A percentile compares a stretch with the other conserved stretches of the same genome.
These are phyloP conservation scores for Knufia petricola DNA, from an alignment of 2,329 filamentous ascomycete genomes.

Conservation along the genomic window DNA sequence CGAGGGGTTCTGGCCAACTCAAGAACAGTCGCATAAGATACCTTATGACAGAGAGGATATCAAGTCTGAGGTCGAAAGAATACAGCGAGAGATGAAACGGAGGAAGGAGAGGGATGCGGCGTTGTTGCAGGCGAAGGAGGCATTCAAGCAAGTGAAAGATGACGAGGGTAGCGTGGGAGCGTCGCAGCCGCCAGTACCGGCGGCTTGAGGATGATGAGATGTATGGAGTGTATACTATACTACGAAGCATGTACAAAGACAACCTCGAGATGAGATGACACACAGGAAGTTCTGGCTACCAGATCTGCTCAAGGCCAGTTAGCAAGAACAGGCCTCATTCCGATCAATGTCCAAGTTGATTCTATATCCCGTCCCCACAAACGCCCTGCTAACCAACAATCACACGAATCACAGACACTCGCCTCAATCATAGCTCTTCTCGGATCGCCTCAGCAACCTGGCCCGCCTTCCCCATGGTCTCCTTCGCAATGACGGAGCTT, in stretches of 20 bases:
- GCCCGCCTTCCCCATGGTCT: neutral
- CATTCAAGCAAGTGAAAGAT: slow-evolving; percentile 6
- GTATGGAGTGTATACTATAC: slow-evolving; percentile 5
- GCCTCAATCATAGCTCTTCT: slow-evolving; percentile 2
- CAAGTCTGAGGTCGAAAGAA: slow-evolving; percentile 55
- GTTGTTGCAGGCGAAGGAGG: slow-evolving; percentile 2
- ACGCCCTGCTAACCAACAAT: neutral
- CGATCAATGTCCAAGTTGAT: no score
- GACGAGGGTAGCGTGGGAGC: no score
- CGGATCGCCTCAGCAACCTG: neutral
- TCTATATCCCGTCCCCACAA: no score
- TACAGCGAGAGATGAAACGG: slow-evolving; percentile 39
- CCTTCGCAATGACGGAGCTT: slow-evolving; percentile 2
- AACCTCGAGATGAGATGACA: no score
- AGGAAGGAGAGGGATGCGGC: slow-evolving; percentile 19
- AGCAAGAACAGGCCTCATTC: no score
- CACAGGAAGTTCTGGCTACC: no score
- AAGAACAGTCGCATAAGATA: slow-evolving; percentile 44
- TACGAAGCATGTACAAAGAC: neutral
- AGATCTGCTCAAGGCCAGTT: no score
- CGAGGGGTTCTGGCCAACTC: slow-evolving; percentile 85
- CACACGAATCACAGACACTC: neutral
- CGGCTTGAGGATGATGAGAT: no score
- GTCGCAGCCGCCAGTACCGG: no score
- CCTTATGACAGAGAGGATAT: slow-evolving; percentile 52